A percentile compares a stretch with the other conserved stretches of the same genome.
Conservation (phyloP, 2,329 filamentous ascomycete genomes). For the Colletotrichum truncatum region DNA sequence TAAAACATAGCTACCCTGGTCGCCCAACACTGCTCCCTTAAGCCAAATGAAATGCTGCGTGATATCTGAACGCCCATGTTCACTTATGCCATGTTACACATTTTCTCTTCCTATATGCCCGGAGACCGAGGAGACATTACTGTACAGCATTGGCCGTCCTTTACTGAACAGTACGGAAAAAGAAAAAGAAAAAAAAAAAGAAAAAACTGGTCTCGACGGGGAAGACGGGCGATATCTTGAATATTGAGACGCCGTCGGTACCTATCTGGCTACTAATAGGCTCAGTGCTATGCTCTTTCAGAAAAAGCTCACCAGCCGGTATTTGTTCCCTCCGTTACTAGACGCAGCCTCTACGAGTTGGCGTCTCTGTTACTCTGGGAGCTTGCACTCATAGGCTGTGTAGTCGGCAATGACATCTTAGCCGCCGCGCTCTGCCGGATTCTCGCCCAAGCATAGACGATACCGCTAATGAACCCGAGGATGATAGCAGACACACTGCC, state of each 20-base stretch:
- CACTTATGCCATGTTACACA: background rate
- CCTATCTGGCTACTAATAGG: background rate
- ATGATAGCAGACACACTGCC: constrained; percentile 91
- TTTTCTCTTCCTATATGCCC: background rate
- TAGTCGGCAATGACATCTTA: constrained; percentile 74
- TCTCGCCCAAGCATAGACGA: constrained; percentile 90
- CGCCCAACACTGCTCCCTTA: background rate
- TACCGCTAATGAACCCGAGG: constrained; percentile 89
- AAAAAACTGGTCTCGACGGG: no score
- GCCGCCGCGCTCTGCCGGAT: constrained; percentile 77
- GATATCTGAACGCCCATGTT: background rate
- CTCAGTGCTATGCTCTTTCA: no score
- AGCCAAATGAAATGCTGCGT: background rate
- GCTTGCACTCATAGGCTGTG: constrained; percentile 85
- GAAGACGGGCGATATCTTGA: no score
- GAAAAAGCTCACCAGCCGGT: background rate
- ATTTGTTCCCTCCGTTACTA: no score
- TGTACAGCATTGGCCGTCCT: constrained; percentile 1
- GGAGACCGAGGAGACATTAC: background rate
- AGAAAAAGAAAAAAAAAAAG: background rate
- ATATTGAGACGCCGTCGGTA: no score
- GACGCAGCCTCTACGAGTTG: constrained; percentile 65
- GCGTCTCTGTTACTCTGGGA: constrained; percentile 89
- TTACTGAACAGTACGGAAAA: background rate
- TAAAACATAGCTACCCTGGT: background rate